These are phyloP conservation scores for Candida peoriensis DNA, from an alignment of 805 yeast genomes.

Conservation along the genomic window DNA sequence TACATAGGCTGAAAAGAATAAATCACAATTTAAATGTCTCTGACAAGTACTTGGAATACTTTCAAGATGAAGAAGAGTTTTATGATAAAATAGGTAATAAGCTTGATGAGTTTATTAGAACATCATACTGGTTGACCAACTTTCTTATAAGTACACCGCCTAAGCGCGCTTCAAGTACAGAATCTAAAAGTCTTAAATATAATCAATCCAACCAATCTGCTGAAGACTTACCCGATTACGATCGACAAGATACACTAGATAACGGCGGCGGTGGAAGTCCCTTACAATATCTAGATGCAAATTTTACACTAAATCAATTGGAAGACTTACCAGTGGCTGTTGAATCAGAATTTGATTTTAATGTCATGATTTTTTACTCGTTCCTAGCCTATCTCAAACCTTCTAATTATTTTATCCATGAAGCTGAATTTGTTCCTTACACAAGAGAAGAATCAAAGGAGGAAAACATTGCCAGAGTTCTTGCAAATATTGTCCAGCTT, in stretches of 20 bases:
- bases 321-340: constrained; percentile 10
- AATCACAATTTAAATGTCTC: too few relatives aligned
- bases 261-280: background rate
- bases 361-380: constrained; percentile 8
- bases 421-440: constrained; percentile 9
- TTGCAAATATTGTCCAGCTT: constrained; percentile 14
- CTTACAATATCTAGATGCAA: constrained; percentile 2
- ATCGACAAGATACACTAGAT: constrained; percentile 1
- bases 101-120: constrained; percentile 14
- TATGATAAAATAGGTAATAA: constrained; percentile 11
- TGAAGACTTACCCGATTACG: constrained; percentile 4
- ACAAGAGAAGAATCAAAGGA: constrained; percentile 7
- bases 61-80: constrained; percentile 7
- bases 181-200: background rate
- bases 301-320: constrained; percentile 8
- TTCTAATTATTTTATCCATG: constrained; percentile 13
- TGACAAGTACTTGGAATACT: constrained; percentile 11
- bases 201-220: background rate
- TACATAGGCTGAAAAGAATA: too few relatives aligned
- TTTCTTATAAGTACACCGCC: constrained; percentile 15
- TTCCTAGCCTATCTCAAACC: constrained; percentile 17
- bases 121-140: constrained; percentile 9
- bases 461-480: constrained; percentile 12
- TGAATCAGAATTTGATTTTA: constrained; percentile 16
- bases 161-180: background rate